phyloP scores from a whole-genome alignment of 2,329 filamentous ascomycete genomes.

The Periconia digitata region DNA sequence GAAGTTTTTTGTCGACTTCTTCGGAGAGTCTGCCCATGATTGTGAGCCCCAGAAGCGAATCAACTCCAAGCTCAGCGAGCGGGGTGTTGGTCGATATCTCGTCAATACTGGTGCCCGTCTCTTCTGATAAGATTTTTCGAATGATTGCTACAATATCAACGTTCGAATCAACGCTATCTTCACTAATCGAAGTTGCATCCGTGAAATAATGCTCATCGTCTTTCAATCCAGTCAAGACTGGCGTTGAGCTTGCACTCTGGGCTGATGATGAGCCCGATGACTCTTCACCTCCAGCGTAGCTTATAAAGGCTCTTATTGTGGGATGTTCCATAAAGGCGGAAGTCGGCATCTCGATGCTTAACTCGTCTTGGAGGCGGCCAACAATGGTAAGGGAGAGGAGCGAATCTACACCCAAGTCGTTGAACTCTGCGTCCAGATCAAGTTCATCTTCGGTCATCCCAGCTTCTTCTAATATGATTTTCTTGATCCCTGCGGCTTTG shows the following conservation, averaged over 20 bases:
- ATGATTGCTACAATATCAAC: neutral
- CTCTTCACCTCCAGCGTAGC: neutral
- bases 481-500: constrained; percentile 1
- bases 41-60: constrained; percentile 29
- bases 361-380: constrained; percentile 23
- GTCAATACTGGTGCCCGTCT: constrained; percentile 2
- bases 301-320: constrained; percentile 55
- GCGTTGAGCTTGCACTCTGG: neutral
- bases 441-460: constrained; percentile 27
- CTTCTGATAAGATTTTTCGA: constrained; percentile 5
- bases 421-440: constrained; percentile 24
- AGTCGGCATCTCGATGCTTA: constrained; percentile 19
- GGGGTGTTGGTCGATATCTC: constrained; percentile 10
- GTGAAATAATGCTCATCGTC: neutral
- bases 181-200: neutral
- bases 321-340: constrained; percentile 58
- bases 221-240: neutral
- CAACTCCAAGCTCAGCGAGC: constrained; percentile 32
- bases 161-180: neutral
- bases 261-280: neutral
- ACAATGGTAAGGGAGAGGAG: constrained; percentile 25
- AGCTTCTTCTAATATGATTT: constrained; percentile 32
- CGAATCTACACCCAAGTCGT: constrained; percentile 33
- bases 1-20: neutral
- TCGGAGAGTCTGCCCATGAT: constrained; percentile 9